Base-by-base conservation (phyloP, 148 eudicot species). In the Rhododendron henanense region DNA sequence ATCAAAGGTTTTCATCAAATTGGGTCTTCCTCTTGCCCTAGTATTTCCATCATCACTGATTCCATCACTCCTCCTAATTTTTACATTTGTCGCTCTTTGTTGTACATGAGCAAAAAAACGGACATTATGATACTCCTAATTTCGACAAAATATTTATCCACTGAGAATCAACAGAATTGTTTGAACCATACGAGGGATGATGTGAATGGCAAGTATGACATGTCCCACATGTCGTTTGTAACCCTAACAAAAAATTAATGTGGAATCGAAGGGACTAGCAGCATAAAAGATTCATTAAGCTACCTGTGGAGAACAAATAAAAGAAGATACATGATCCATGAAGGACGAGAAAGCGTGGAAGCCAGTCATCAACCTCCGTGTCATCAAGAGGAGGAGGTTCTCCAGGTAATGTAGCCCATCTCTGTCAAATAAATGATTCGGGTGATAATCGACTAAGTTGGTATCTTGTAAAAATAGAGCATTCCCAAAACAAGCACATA, bases 391-490 rank as follows among this genome's bases (percentile, higher is more conserved):
- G 96, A 88, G 93, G 98, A 67, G 95, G 90, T 85, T 97, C 99
- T 67, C 98, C 99, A 6, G 99, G 99, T 89, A 97, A 90, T 74
- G 99, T 93, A 67, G 94, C 92, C 98, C 99, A 97, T 93, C 99
- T 93, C 99, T 96, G 87, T n/a, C 33, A 84, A 73, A 48, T 4
- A 81, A 31, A 50, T 71, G 11, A 73, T 69, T 57, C 10, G 18
- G 50, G 28, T 25, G 75, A 74, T 53, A 14, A 83, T 83, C 10
- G 47, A 86, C 19, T 37, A 63, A 37, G 82, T 31, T 10, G 18
- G 37, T 76, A 45, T 73, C 28, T 21, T 35, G 18, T 39, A 47
- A 5, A 55, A 55, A 61, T 45, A 86, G 25, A 65, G 85, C 47
- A 83, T 44, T 35, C 21, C 1, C 16, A 74, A 53, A 77, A 78